Percentiles rank a stretch among this genome's conserved stretches.
phyloP scores from a whole-genome alignment of 2,329 filamentous ascomycete genomes.

The Bipolaris zeicola region DNA sequence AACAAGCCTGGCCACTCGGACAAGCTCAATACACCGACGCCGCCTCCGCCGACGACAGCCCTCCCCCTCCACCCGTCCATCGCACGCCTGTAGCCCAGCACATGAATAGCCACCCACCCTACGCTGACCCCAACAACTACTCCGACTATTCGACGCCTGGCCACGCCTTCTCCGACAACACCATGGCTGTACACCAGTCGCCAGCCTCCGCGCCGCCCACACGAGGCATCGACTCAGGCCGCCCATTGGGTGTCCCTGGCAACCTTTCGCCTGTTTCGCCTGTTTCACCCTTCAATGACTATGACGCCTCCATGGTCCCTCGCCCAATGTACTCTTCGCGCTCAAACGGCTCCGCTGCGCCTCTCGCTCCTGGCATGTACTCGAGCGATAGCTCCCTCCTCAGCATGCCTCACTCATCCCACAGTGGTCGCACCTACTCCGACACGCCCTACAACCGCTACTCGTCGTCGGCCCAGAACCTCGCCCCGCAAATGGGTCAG shows the following conservation, averaged over 20 bases:
- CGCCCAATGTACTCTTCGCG: slow-evolving; percentile 33
- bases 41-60: slow-evolving; percentile 28
- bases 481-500: slow-evolving; percentile 47
- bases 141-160: slow-evolving; percentile 42
- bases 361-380: slow-evolving; percentile 41
- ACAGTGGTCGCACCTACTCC: slow-evolving; percentile 53
- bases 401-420: slow-evolving; percentile 52
- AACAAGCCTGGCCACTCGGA: slow-evolving; percentile 29
- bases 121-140: slow-evolving; percentile 40
- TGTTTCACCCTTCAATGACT: slow-evolving; percentile 36
- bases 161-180: slow-evolving; percentile 68
- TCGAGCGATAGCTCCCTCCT: slow-evolving; percentile 52
- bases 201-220: too few species aligned
- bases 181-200: slow-evolving; percentile 31
- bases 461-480: slow-evolving; percentile 46
- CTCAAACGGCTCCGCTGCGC: slow-evolving; percentile 28
- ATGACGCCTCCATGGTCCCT: slow-evolving; percentile 28
- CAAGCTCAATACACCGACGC: slow-evolving; percentile 26
- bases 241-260: slow-evolving; percentile 31
- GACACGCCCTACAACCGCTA: slow-evolving; percentile 72
- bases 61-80: slow-evolving; percentile 45
- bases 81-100: slow-evolving; percentile 33
- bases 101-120: slow-evolving; percentile 3
- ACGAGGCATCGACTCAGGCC: slow-evolving; percentile 49
- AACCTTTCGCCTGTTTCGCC: slow-evolving; percentile 20